phyloP scores from a whole-genome alignment of 2,329 filamentous ascomycete species.

The Scytalidium lignicola region DNA sequence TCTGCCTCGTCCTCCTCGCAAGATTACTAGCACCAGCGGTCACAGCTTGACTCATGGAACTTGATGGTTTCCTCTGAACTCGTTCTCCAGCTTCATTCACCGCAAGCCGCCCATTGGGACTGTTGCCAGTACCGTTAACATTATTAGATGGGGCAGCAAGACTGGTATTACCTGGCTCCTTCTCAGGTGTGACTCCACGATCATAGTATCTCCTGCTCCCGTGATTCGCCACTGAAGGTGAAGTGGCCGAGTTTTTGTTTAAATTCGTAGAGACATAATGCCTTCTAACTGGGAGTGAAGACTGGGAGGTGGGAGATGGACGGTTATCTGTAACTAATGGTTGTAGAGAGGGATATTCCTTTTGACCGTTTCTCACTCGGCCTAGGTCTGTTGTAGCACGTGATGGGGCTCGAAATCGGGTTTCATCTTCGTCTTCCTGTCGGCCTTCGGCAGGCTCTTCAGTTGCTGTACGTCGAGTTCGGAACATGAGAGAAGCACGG shows the following conservation, averaged over 20 bases:
- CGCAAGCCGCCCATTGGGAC: constrained; percentile 2
- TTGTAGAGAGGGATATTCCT: constrained; percentile 36
- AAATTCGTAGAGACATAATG: constrained; percentile 45
- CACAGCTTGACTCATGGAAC: not conserved
- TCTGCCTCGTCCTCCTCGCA: not conserved
- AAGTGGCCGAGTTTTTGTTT: constrained; percentile 13
- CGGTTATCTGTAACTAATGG: constrained; percentile 30
- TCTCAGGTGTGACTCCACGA: constrained; percentile 20
- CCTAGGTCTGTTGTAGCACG: constrained; percentile 53
- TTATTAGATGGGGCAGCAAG: not conserved
- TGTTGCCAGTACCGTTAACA: not conserved
- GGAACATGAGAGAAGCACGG: constrained; percentile 50
- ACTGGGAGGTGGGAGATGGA: constrained; percentile 27
- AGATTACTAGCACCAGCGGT: not conserved
- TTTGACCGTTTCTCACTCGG: constrained; percentile 28
- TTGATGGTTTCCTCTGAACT: constrained; percentile 22
- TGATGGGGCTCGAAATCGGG: constrained; percentile 51
- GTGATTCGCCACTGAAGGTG: constrained; percentile 13
- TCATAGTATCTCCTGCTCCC: constrained; percentile 22
- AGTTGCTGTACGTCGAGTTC: constrained; percentile 22
- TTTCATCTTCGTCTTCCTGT: constrained; percentile 35
- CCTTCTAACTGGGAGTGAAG: constrained; percentile 49
- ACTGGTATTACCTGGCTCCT: constrained; percentile 20
- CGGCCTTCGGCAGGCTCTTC: constrained; percentile 31
- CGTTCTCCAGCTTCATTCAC: constrained; percentile 21